phyloP scores from a whole-genome alignment of 2,329 filamentous ascomycete species.

The Graphilbum sp. region DNA sequence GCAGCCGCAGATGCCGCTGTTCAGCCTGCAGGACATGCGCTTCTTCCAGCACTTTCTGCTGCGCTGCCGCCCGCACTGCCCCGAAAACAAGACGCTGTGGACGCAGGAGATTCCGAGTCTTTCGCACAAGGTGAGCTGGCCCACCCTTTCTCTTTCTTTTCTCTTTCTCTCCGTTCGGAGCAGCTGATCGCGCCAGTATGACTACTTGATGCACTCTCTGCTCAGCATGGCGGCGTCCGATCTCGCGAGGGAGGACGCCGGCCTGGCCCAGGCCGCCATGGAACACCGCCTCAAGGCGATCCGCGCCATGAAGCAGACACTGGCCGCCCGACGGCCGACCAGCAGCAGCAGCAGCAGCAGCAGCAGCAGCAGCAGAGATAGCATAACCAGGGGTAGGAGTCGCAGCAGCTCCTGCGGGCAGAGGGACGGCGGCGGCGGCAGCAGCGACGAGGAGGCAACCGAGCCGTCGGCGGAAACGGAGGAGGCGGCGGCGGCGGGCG shows the following conservation, averaged over 20 bases:
- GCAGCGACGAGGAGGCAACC: conserved; percentile 5
- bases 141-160: background rate
- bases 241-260: conserved; percentile 32
- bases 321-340: conserved; percentile 26
- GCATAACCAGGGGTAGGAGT: background rate
- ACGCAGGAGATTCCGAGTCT: conserved; percentile 49
- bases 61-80: conserved; percentile 45
- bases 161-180: background rate
- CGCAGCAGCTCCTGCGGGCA: background rate
- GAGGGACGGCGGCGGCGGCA: background rate
- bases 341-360: background rate
- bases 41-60: conserved; percentile 52
- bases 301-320: conserved; percentile 39
- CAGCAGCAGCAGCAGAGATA: background rate
- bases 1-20: conserved; percentile 39
- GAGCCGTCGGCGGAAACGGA: conserved; percentile 5
- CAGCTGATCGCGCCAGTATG: no score
- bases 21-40: conserved; percentile 48
- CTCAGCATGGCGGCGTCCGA: conserved; percentile 52
- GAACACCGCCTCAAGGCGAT: conserved; percentile 50
- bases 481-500: background rate
- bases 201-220: conserved; percentile 56
- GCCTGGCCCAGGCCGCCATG: conserved; percentile 41
- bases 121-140: conserved; percentile 39
- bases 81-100: conserved; percentile 51